Percentiles rank a stretch among this genome's conserved stretches.
phyloP scores from a whole-genome alignment of 2,329 filamentous ascomycete species.

The Endoconidiophora laricicola region DNA sequence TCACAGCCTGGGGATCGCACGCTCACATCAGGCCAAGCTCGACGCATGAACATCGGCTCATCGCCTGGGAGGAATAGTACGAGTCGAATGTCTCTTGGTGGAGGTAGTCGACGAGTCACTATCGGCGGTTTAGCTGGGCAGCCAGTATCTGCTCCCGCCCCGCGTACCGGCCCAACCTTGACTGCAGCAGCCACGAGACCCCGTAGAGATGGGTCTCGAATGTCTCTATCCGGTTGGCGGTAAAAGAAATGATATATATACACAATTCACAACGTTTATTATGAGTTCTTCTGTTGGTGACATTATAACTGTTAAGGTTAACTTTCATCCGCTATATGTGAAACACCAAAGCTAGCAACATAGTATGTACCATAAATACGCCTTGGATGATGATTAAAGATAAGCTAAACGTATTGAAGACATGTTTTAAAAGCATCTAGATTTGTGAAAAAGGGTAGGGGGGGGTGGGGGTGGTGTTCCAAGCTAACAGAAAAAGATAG shows the following conservation, averaged over 20 bases:
- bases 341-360: too few species aligned
- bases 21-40: constrained; percentile 38
- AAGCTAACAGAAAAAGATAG: too few species aligned
- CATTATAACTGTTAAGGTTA: too few species aligned
- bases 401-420: too few species aligned
- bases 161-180: neutral
- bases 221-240: neutral
- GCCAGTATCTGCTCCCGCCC: neutral
- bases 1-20: constrained; percentile 16
- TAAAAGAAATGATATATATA: neutral
- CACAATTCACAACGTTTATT: neutral
- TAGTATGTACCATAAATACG: too few species aligned
- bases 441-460: too few species aligned
- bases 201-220: neutral
- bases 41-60: constrained; percentile 37
- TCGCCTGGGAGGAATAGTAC: constrained; percentile 21
- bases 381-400: too few species aligned
- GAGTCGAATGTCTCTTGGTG: constrained; percentile 17
- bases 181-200: neutral
- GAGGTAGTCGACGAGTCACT: constrained; percentile 22
- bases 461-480: too few species aligned
- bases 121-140: constrained; percentile 20
- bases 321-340: too few species aligned
- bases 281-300: neutral
- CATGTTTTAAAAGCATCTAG: too few species aligned